phyloP scores from a whole-genome alignment of 352 stramenopile species.

The Pythium aquatile region DNA sequence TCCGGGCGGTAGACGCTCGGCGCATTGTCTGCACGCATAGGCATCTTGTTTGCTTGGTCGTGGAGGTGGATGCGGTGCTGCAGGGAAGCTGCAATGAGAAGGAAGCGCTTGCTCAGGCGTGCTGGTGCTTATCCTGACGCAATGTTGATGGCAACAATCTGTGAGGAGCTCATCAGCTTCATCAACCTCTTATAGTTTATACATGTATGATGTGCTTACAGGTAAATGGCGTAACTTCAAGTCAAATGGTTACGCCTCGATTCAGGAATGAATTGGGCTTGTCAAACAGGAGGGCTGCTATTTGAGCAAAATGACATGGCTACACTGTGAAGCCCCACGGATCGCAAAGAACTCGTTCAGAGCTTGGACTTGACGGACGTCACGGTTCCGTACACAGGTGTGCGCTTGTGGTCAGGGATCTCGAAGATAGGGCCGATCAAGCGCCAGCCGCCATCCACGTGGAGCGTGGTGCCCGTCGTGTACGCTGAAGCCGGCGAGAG shows the following conservation, averaged over 20 bases:
- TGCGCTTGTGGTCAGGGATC: conserved; percentile 75
- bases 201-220: conserved; percentile 9
- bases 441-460: conserved; percentile 87
- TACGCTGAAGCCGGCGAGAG: conserved; percentile 88
- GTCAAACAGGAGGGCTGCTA: conserved; percentile 1
- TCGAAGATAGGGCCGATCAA: conserved; percentile 67
- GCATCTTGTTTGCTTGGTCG: conserved; percentile 16
- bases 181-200: conserved; percentile 4
- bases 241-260: conserved; percentile 10
- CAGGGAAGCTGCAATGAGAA: neutral
- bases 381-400: conserved; percentile 72
- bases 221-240: conserved; percentile 26
- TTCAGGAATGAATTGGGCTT: conserved; percentile 30
- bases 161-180: conserved; percentile 1
- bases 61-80: conserved; percentile 1
- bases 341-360: conserved; percentile 23
- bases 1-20: conserved; percentile 61
- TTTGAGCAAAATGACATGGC: conserved; percentile 14
- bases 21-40: conserved; percentile 54
- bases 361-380: conserved; percentile 38
- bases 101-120: neutral
- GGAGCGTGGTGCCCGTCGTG: conserved; percentile 87
- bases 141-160: conserved; percentile 31
- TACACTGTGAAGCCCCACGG: conserved; percentile 1
- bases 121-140: neutral